Evolutionary conservation across 805 yeast genomes (phyloP).

Genomic region (Pichia exigua): DNA sequence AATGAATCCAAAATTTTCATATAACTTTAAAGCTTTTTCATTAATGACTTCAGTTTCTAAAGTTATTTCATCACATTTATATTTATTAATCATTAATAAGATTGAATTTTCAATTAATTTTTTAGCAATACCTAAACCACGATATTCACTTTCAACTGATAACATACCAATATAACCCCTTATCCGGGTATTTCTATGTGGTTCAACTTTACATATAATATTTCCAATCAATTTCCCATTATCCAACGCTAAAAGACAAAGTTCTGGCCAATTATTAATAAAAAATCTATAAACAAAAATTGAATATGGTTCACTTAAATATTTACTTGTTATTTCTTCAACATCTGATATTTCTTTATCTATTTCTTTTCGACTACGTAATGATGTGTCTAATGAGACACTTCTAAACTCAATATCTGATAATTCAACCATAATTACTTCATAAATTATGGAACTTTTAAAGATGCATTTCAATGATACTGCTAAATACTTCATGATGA

Average conservation of each 20-base stretch:
- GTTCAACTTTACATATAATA: constrained; percentile 73
- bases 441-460: too few relatives aligned
- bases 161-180: constrained; percentile 97
- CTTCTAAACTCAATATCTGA: constrained; percentile 13
- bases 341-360: constrained; percentile 41
- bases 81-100: constrained; percentile 50
- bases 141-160: constrained; percentile 62
- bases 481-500: not conserved
- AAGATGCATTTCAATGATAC: too few relatives aligned
- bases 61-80: constrained; percentile 80
- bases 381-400: constrained; percentile 15
- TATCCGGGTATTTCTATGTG: constrained; percentile 61
- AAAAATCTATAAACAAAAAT: constrained; percentile 88
- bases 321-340: constrained; percentile 53
- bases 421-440: not conserved
- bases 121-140: constrained; percentile 82
- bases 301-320: constrained; percentile 90
- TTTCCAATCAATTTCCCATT: constrained; percentile 56
- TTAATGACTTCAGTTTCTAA: constrained; percentile 89
- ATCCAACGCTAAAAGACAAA: constrained; percentile 58
- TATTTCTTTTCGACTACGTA: constrained; percentile 12
- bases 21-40: constrained; percentile 27
- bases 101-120: constrained; percentile 56
- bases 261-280: constrained; percentile 82
- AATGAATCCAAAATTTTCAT: constrained; percentile 32